These are phyloP conservation scores for Quercus gilva DNA, from an alignment of 306 rosid species.

Conservation along the genomic window DNA sequence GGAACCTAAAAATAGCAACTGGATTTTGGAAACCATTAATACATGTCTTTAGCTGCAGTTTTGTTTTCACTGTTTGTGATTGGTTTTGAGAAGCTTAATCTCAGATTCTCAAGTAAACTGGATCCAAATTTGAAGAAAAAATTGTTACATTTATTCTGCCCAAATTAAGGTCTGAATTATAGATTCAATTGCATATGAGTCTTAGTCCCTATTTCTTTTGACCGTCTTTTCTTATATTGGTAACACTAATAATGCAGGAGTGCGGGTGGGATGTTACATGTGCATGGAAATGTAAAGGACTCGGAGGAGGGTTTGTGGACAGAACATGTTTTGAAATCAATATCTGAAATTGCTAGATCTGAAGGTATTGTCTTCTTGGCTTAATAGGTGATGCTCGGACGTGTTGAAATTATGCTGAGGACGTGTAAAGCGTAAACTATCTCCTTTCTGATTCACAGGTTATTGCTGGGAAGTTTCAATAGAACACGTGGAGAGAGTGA, in stretches of 20 bases:
- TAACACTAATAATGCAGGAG: conserved; percentile 46
- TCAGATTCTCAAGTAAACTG: not conserved
- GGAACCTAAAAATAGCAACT: not conserved
- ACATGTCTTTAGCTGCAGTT: not conserved
- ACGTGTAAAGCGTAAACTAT: not conserved
- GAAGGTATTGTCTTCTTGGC: conserved; percentile 53
- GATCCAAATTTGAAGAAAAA: not conserved
- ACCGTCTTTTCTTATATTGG: conserved; percentile 4
- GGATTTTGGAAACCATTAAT: not conserved
- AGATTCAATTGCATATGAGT: not conserved
- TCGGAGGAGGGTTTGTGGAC: conserved; percentile 64
- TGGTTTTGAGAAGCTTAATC: conserved; percentile 7
- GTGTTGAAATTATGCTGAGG: not conserved
- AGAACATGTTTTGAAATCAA: conserved; percentile 51
- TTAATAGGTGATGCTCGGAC: not conserved
- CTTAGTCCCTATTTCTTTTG: not conserved
- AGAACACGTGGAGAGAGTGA: conserved; percentile 83
- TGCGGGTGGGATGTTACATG: conserved; percentile 79
- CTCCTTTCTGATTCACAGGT: conserved; percentile 40
- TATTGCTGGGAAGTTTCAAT: conserved; percentile 69
- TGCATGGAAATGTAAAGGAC: conserved; percentile 85
- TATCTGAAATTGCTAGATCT: conserved; percentile 62
- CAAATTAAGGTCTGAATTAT: not conserved
- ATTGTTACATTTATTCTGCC: not conserved
- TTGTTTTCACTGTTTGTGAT: not conserved